Percentiles rank a stretch among this genome's conserved stretches.
phyloP scores from a whole-genome alignment of 2,329 filamentous ascomycete genomes.

The Rhynchosporium agropyri region DNA sequence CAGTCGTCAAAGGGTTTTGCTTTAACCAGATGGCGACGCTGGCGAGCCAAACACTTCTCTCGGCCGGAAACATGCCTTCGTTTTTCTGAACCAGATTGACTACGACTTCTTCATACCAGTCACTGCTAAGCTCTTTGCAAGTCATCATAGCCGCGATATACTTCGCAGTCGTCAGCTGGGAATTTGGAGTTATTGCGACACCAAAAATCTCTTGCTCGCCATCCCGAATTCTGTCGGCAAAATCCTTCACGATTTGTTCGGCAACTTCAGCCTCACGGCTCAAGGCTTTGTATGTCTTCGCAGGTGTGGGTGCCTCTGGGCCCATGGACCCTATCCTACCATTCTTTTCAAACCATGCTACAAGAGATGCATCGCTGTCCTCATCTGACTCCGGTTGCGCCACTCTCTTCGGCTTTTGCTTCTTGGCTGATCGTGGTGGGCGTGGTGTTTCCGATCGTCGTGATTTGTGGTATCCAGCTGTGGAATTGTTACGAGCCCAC shows the following conservation, averaged over 20 bases:
- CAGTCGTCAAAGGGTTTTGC: slow-evolving; percentile 24
- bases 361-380: slow-evolving; percentile 25
- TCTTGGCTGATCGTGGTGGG: slow-evolving; percentile 1
- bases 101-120: slow-evolving; percentile 28
- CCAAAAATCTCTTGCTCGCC: slow-evolving; percentile 6
- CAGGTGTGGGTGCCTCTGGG: background rate
- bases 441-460: background rate
- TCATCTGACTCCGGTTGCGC: background rate
- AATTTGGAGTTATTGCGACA: background rate
- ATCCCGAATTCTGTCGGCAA: slow-evolving; percentile 1
- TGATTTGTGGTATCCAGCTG: background rate
- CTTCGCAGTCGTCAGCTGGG: slow-evolving; percentile 5
- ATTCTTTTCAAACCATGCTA: slow-evolving; percentile 22
- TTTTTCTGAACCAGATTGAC: slow-evolving; percentile 33
- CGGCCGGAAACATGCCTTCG: slow-evolving; percentile 37
- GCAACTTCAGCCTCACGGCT: slow-evolving; percentile 22
- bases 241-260: slow-evolving; percentile 17
- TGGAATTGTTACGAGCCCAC: slow-evolving; percentile 30
- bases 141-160: background rate
- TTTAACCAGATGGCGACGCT: slow-evolving; percentile 38
- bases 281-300: slow-evolving; percentile 18
- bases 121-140: slow-evolving; percentile 11
- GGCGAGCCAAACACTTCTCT: slow-evolving; percentile 39
- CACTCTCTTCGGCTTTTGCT: slow-evolving; percentile 1
- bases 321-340: background rate